Evolutionary conservation across 116 monocot species (phyloP), one percentile per base, ranked within the genome.

Genomic region (Iris pallida): DNA sequence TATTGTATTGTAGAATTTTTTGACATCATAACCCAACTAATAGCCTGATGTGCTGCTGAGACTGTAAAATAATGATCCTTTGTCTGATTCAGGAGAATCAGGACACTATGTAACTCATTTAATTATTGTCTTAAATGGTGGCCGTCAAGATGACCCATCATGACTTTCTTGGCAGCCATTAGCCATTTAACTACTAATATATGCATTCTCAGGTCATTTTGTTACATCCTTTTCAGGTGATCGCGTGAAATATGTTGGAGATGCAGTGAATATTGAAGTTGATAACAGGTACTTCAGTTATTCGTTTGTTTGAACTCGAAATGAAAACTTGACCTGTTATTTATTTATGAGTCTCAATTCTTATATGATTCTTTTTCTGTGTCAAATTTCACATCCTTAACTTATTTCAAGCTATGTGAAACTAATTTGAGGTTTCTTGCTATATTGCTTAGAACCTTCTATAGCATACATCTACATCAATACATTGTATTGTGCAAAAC

Each of bases 231-330:
- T 56, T 62, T 66, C 57, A 97, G 97, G 97, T 68, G 90, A 97
- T 69, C 87, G 92, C 42, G 92, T 97, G 67, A 97, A 97, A 73
- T 97, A 97, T 81, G 57, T 83, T 55, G 89, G 89, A 47, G 76
- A 75, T 54, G 68, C 85, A 15, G 73, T 77, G 63, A 56, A 75
- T 55, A 61, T 77, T 68, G 97, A 85, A 85, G 73, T 46, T 81
- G 90, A 81, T 74, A 85, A 83, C 51, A 92, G 87, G 97, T 92
- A 75, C 5, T 60, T 48, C 68, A 52, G 1, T 59, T 47, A 15
- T 79, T 69, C 46, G 4, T 47, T 55, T 59, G 30, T 6, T 10
- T 12, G 15, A 17, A 5, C 1, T 5, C 6, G 5, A 5, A 9
- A 20, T 40, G 8, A 11, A 10, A 40, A 51, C 6, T 7, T 15